Evolutionary conservation across 768 basidiomycete genomes (phyloP), one percentile per base, ranked within the genome.

Genomic region (Neoboletus subvelutipes): DNA sequence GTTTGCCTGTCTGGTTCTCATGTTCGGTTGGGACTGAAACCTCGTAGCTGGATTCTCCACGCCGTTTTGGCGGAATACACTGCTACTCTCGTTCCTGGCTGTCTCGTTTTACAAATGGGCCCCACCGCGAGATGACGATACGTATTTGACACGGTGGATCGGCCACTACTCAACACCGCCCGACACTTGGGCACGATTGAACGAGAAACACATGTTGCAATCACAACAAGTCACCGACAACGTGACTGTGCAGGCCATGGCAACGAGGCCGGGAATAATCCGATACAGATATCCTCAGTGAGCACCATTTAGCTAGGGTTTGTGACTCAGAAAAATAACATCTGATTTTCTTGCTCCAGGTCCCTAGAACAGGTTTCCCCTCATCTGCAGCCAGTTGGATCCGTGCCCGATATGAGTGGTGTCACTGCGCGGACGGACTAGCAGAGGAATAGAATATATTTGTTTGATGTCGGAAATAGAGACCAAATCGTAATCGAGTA

Each of bases 201-300:
- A 85, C 61, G 78, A 80, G 58, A 79, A 81, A 61, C 85, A 90
- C 68, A 76, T 70, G 72, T 75, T 56, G 69, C 77, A 57, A 69
- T 81, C 58, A 64, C 70, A 54, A 75, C 82, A 58, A 73, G 80
- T 53, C 39, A 61, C 67, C 17, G 74, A 78, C 11, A 73, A 67
- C 45, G 61, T 78, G 51, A 63, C 84, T 11, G 65, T 83, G 37
- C 62, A 77, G 64, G 61, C 72, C 72, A 66, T 76, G 73, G 63
- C 77, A 68, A 71, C 77, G 71, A 65, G 79, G 74, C 63, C 78
- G 49, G 59, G 58, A 17, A 78, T 87, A 39, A 83, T 84, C 68
- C 80, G 87, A 40, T 85, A 82, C 67, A 79, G 86, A 62, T 88
- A 85, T 68, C 86, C 89, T 52, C 86, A 88, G 90, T 92, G 62